Evolutionary conservation across 345 rosid species (phyloP).

Genomic region (Noccaea caerulescens): DNA sequence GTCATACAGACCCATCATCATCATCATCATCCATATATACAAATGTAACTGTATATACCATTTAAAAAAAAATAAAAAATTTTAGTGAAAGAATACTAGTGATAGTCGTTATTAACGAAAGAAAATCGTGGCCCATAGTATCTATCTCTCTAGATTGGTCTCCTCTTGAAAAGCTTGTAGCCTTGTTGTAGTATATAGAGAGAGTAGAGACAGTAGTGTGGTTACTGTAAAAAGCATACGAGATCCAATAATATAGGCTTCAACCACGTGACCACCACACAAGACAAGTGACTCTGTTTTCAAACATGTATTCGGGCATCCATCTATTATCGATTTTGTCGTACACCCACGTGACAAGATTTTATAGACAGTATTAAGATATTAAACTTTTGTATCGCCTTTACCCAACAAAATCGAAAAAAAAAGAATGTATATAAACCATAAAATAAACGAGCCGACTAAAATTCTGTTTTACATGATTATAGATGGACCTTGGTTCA

Average conservation of each 20-base stretch:
- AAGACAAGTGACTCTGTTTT: conserved; percentile 35
- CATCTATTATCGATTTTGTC: conserved; percentile 33
- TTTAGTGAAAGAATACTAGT: background rate
- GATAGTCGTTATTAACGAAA: conserved; percentile 1
- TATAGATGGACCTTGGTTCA: conserved; percentile 27
- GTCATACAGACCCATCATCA: conserved; percentile 20
- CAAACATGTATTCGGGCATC: background rate
- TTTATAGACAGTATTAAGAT: background rate
- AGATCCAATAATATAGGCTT: conserved; percentile 42
- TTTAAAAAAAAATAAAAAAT: background rate
- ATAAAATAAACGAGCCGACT: conserved; percentile 20
- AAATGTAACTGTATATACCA: background rate
- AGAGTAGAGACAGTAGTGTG: conserved; percentile 1
- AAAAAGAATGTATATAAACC: background rate
- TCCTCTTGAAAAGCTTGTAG: background rate
- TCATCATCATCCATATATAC: background rate
- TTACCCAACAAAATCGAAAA: conserved; percentile 11
- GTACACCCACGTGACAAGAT: conserved; percentile 38
- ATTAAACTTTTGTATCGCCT: conserved; percentile 2
- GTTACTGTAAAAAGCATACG: conserved; percentile 21
- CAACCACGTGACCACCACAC: conserved; percentile 40
- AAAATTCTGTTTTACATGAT: conserved; percentile 22
- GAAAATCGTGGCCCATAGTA: conserved; percentile 27
- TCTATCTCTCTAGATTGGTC: background rate
- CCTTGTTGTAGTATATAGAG: background rate